A percentile compares a stretch with the other conserved stretches of the same genome.
Evolutionary conservation across 164 flowering plant species (phyloP).

Genomic region (Chimonanthus praecox): DNA sequence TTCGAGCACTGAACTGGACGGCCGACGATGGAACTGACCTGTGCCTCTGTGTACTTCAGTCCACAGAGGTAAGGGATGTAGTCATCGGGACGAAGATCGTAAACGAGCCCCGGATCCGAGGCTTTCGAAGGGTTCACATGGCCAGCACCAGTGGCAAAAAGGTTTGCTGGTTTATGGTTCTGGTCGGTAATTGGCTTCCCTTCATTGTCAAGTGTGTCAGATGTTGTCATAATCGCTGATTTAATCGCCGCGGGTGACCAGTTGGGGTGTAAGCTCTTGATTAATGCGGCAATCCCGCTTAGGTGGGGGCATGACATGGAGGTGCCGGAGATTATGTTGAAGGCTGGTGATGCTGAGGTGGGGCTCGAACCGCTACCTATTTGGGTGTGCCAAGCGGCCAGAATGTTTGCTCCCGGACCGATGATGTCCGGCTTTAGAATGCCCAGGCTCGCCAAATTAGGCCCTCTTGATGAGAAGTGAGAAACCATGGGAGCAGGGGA

Average conservation of each 20-base stretch:
- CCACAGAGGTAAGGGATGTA: constrained; percentile 54
- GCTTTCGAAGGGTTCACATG: constrained; percentile 26
- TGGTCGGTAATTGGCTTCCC: constrained; percentile 30
- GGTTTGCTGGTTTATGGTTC: constrained; percentile 18
- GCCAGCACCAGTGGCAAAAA: constrained; percentile 43
- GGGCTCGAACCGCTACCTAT: background rate
- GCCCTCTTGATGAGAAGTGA: constrained; percentile 8
- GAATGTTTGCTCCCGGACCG: constrained; percentile 26
- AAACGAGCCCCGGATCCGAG: constrained; percentile 6
- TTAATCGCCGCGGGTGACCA: constrained; percentile 10
- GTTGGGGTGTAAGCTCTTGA: constrained; percentile 36
- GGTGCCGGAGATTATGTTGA: background rate
- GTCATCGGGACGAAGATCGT: constrained; percentile 15
- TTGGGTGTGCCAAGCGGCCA: constrained; percentile 5
- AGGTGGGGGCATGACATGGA: constrained; percentile 14
- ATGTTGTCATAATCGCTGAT: constrained; percentile 16
- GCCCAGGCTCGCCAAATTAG: constrained; percentile 15
- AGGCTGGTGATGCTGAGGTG: constrained; percentile 1
- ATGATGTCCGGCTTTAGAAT: constrained; percentile 59
- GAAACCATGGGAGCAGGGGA: background rate
- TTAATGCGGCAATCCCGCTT: constrained; percentile 48
- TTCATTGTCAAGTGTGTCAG: constrained; percentile 17
- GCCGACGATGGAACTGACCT: background rate
- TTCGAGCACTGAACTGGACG: background rate
- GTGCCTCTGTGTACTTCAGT: constrained; percentile 13